A percentile compares a stretch with the other conserved stretches of the same genome.
These are phyloP conservation scores for Pseudognaphalium luteoalbum DNA, from an alignment of 129 eudicot genomes.

Conservation along the genomic window DNA sequence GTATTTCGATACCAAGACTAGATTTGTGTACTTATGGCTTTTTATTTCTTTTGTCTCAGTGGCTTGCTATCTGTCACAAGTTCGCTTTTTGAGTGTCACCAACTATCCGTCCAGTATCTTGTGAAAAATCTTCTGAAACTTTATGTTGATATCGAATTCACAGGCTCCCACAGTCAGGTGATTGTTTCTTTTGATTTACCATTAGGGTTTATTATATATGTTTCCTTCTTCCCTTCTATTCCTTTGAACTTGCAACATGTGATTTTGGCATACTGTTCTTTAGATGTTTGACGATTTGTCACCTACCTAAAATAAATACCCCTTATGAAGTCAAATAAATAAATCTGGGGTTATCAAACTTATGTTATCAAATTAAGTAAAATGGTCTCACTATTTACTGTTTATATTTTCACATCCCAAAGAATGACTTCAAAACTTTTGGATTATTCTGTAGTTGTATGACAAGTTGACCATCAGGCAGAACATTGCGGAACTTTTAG, in stretches of 20 bases:
- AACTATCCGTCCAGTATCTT: constrained; percentile 76
- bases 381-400: neutral
- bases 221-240: too few species aligned
- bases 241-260: too few species aligned
- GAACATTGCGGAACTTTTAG: constrained; percentile 93
- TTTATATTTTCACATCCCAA: neutral
- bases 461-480: constrained; percentile 96
- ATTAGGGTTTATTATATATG: constrained; percentile 1
- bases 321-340: too few species aligned
- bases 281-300: too few species aligned
- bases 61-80: constrained; percentile 71
- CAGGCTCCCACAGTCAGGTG: constrained; percentile 97
- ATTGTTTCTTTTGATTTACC: constrained; percentile 16
- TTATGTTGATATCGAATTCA: constrained; percentile 95
- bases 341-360: too few species aligned
- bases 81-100: constrained; percentile 84
- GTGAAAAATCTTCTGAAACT: constrained; percentile 90
- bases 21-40: constrained; percentile 13
- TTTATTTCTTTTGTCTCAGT: constrained; percentile 39
- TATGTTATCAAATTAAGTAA: neutral
- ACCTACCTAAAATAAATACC: too few species aligned
- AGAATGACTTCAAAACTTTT: neutral
- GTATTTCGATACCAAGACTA: neutral
- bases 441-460: constrained; percentile 57
- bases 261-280: too few species aligned